A percentile compares a stretch with the other conserved stretches of the same genome.
Evolutionary conservation across 2,329 filamentous ascomycete genomes (phyloP).

Genomic region (Verticillium isaacii): DNA sequence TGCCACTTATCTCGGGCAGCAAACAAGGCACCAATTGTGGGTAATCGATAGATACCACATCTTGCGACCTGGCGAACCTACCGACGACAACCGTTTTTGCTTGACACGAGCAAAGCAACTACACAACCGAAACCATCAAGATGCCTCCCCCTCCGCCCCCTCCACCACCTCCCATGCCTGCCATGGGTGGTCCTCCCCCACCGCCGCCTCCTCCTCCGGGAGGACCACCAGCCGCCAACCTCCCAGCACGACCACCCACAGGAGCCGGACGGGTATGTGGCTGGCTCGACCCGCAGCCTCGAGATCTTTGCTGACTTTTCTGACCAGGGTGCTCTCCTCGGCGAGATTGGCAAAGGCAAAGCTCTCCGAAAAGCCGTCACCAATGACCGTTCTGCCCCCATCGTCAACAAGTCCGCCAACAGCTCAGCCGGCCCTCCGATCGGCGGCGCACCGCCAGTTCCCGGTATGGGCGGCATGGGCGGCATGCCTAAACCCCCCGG

Average conservation of each 20-base stretch:
- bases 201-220: conserved; percentile 59
- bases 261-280: conserved; percentile 56
- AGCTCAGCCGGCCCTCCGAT: conserved; percentile 54
- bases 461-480: conserved; percentile 42
- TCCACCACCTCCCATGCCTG: conserved; percentile 59
- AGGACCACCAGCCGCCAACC: conserved; percentile 30
- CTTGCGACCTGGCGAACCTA: neutral
- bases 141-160: conserved; percentile 62
- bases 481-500: conserved; percentile 46
- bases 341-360: conserved; percentile 80
- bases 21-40: neutral
- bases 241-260: conserved; percentile 55
- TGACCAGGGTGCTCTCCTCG: conserved; percentile 72
- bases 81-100: neutral
- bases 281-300: neutral
- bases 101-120: neutral
- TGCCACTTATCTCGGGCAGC: conserved; percentile 7
- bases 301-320: conserved; percentile 9
- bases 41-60: neutral
- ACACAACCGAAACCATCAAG: conserved; percentile 1
- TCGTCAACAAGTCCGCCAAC: conserved; percentile 53
- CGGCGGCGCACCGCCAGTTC: conserved; percentile 78
- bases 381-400: conserved; percentile 86
- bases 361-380: conserved; percentile 80
- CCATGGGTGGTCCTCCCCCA: conserved; percentile 56